Conservation (phyloP, 2,329 filamentous ascomycete genomes). For the Sporothrix variecibatus region DNA sequence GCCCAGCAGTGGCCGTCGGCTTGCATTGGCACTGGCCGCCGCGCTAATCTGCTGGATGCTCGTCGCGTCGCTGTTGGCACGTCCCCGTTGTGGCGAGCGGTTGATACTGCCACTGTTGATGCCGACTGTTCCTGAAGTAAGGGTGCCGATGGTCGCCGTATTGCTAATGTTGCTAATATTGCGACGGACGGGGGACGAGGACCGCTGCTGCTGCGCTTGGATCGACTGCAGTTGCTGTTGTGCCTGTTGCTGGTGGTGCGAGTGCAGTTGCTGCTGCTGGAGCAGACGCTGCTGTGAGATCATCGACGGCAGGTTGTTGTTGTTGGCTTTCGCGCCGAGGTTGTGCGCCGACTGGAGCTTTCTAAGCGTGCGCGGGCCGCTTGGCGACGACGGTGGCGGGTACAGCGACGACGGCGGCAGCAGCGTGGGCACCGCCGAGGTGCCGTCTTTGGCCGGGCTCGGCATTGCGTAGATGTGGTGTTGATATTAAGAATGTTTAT, state of each 20-base stretch:
- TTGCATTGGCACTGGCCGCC: constrained; percentile 41
- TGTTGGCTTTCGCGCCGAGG: constrained; percentile 57
- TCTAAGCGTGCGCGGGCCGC: constrained; percentile 67
- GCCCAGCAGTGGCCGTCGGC: constrained; percentile 48
- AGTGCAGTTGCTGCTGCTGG: constrained; percentile 46
- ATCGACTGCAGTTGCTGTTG: constrained; percentile 51
- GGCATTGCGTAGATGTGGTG: constrained; percentile 33
- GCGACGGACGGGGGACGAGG: constrained; percentile 41
- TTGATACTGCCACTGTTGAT: constrained; percentile 31
- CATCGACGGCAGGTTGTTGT: constrained; percentile 53
- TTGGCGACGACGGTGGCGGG: constrained; percentile 61
- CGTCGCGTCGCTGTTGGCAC: constrained; percentile 73
- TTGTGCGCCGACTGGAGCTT: constrained; percentile 76
- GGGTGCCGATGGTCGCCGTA: not conserved
- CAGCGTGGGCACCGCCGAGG: constrained; percentile 36
- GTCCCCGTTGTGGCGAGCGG: constrained; percentile 57
- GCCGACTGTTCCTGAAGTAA: not conserved
- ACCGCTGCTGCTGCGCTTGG: constrained; percentile 47
- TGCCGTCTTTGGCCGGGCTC: constrained; percentile 38
- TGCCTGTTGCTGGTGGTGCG: constrained; percentile 39
- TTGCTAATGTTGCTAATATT: constrained; percentile 30
- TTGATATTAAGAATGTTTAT: not conserved
- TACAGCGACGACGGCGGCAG: constrained; percentile 45
- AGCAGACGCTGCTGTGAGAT: constrained; percentile 54
- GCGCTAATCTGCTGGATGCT: constrained; percentile 42